Evolutionary conservation across 140 eudicot genomes (phyloP).

Genomic region (Bidens hawaiensis): DNA sequence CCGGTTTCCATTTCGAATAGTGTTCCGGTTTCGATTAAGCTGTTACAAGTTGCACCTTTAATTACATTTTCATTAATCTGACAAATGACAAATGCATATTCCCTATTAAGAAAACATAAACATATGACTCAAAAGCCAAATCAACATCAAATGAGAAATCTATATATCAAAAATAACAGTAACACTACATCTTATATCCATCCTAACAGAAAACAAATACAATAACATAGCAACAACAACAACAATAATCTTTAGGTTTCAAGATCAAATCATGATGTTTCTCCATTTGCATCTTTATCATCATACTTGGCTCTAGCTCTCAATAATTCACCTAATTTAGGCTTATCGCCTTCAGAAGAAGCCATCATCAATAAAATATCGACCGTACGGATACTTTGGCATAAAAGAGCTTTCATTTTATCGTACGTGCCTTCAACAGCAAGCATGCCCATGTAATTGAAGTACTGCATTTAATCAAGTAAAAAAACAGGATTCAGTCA

Average conservation of each 20-base stretch:
- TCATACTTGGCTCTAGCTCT: constrained; percentile 79
- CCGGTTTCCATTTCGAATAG: too few relatives aligned
- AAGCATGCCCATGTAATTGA: constrained; percentile 99
- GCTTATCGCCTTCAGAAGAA: constrained; percentile 85
- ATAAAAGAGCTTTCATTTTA: constrained; percentile 87
- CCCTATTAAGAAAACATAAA: neutral
- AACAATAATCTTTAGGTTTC: constrained; percentile 11
- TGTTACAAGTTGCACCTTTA: too few relatives aligned
- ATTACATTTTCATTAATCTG: constrained; percentile 13
- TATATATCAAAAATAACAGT: constrained; percentile 7
- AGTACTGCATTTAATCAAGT: constrained; percentile 46
- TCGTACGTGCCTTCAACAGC: constrained; percentile 93
- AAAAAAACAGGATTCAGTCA: neutral
- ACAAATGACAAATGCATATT: neutral
- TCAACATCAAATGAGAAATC: neutral
- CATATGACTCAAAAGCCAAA: neutral
- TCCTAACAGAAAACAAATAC: neutral
- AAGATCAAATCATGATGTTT: constrained; percentile 45
- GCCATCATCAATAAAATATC: constrained; percentile 87
- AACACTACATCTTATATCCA: constrained; percentile 16
- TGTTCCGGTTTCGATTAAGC: too few relatives aligned
- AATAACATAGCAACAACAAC: constrained; percentile 6
- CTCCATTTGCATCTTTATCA: constrained; percentile 71
- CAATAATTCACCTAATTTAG: constrained; percentile 77
- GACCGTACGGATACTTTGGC: constrained; percentile 77